These are phyloP conservation scores for Elsinoe australis DNA, from an alignment of 2,329 filamentous ascomycete genomes.

Conservation along the genomic window DNA sequence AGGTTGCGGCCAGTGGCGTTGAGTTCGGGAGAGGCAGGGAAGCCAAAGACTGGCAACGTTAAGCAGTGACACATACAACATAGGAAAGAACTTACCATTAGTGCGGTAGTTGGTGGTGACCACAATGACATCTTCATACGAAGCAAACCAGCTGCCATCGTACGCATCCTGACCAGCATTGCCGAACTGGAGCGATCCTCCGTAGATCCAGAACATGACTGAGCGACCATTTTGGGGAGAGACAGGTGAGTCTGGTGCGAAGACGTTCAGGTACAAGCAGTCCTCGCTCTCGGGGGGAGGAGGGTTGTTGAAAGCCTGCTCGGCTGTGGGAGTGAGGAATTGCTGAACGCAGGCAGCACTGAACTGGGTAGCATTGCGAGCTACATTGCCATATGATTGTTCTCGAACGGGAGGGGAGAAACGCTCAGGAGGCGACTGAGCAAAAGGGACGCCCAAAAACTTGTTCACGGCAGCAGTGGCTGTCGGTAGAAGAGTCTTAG, in stretches of 20 bases:
- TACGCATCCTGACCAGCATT: slow-evolving; percentile 27
- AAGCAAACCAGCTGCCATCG: slow-evolving; percentile 30
- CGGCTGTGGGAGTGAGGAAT: slow-evolving; percentile 28
- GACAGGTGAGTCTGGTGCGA: slow-evolving; percentile 26
- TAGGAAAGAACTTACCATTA: slow-evolving; percentile 22
- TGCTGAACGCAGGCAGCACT: slow-evolving; percentile 31
- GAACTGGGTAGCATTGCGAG: slow-evolving; percentile 27
- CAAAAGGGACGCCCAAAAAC: slow-evolving; percentile 32
- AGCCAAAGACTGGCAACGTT: slow-evolving; percentile 41
- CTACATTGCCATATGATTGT: slow-evolving; percentile 15
- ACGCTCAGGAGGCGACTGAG: slow-evolving; percentile 28
- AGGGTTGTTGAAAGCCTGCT: slow-evolving; percentile 29
- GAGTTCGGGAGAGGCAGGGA: slow-evolving; percentile 33
- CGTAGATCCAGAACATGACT: slow-evolving; percentile 33
- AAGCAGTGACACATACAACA: too few species aligned
- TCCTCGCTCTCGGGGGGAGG: slow-evolving; percentile 31
- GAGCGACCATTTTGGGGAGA: slow-evolving; percentile 25
- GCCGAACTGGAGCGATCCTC: slow-evolving; percentile 29
- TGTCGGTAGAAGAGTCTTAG: slow-evolving; percentile 26
- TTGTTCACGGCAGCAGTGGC: slow-evolving; percentile 30
- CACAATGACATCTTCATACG: slow-evolving; percentile 31
- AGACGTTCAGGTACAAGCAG: slow-evolving; percentile 32
- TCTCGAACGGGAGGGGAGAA: slow-evolving; percentile 26
- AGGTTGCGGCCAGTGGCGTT: slow-evolving; percentile 29
- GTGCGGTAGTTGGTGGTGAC: slow-evolving; percentile 32